Percentiles rank a stretch among this genome's conserved stretches.
These are phyloP conservation scores for Cladosporium sp. DNA, from an alignment of 2,329 filamentous ascomycete genomes.

Conservation along the genomic window DNA sequence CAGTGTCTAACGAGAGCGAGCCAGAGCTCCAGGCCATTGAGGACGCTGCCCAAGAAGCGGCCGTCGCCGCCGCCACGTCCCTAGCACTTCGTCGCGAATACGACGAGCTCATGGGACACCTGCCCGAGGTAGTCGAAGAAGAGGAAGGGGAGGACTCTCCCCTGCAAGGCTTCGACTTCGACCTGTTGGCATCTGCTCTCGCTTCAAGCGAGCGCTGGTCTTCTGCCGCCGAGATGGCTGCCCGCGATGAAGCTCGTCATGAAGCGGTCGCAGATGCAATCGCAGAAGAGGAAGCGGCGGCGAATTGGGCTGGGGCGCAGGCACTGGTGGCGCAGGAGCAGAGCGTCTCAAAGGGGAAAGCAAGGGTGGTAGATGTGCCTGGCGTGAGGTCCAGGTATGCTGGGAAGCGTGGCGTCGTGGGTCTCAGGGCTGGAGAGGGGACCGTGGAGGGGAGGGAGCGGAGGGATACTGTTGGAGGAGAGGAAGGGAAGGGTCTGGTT, in stretches of 20 bases:
- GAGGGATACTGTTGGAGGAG: not conserved
- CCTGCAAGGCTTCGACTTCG: not conserved
- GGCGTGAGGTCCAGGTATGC: not conserved
- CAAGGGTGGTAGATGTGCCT: not conserved
- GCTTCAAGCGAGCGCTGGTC: not conserved
- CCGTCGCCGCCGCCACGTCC: not conserved
- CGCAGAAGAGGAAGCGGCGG: not conserved
- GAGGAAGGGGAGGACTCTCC: not conserved
- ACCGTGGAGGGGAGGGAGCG: not conserved
- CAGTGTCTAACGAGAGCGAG: no score
- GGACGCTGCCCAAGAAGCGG: not conserved
- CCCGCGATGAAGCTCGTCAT: not conserved
- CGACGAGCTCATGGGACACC: not conserved
- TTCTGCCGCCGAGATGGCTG: no score
- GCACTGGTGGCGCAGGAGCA: not conserved
- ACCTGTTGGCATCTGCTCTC: not conserved
- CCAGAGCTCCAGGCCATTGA: no score
- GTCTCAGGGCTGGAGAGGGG: not conserved
- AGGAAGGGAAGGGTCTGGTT: not conserved
- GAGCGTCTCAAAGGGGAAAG: not conserved
- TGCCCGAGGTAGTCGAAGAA: not conserved
- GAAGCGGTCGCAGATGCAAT: not conserved
- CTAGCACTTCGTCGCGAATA: not conserved
- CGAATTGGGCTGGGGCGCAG: not conserved
- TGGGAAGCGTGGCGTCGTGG: not conserved